Evolutionary conservation across 2,329 filamentous ascomycete genomes (phyloP).

Genomic region (Calonectria leucothoes): DNA sequence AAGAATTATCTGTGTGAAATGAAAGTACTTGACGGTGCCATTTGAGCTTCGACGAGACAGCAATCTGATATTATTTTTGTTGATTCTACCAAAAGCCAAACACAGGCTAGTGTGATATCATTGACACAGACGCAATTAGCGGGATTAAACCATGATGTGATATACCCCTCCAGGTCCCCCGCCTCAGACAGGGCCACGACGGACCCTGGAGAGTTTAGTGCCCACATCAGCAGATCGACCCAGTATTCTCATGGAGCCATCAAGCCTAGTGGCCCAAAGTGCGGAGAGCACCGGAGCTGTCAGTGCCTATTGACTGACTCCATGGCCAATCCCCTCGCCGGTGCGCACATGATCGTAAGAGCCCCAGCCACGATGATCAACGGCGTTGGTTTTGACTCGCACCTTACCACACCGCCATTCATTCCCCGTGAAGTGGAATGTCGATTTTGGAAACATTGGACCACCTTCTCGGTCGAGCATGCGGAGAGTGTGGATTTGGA

Average conservation of each 20-base stretch:
- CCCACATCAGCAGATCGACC: conserved; percentile 14
- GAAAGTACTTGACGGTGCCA: background rate
- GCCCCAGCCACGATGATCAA: background rate
- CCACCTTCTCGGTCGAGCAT: conserved; percentile 5
- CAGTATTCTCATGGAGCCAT: conserved; percentile 3
- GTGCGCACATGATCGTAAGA: conserved; percentile 1
- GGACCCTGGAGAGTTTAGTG: conserved; percentile 4
- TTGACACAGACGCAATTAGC: background rate
- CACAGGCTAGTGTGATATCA: background rate
- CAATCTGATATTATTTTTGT: background rate
- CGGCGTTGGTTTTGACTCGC: background rate
- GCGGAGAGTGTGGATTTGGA: background rate
- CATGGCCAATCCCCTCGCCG: background rate
- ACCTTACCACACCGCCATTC: conserved; percentile 18
- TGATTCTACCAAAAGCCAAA: background rate
- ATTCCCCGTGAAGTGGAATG: background rate
- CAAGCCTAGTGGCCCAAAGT: background rate
- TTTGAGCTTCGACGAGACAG: background rate
- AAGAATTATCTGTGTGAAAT: background rate
- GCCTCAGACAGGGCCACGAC: background rate
- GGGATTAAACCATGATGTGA: conserved; percentile 1
- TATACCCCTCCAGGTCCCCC: background rate
- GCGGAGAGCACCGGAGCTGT: background rate
- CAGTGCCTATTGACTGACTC: background rate
- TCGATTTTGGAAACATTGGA: background rate